Evolutionary conservation across 345 rosid genomes (phyloP).

Genomic region (Isatis tinctoria): DNA sequence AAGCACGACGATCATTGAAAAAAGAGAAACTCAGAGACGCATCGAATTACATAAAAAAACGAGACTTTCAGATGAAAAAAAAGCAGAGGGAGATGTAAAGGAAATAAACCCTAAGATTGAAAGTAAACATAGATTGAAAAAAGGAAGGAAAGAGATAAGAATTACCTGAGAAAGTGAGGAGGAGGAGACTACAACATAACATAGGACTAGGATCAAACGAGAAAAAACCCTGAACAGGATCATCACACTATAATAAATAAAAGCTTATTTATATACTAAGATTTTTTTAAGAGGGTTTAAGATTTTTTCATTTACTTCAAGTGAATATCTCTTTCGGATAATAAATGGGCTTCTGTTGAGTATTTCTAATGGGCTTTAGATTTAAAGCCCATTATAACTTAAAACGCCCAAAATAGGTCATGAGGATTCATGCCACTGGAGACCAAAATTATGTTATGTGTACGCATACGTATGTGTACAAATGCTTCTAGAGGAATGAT

Average conservation of each 20-base stretch:
- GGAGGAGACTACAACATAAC: not conserved
- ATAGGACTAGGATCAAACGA: not conserved
- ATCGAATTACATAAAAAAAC: not conserved
- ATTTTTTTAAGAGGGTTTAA: not conserved
- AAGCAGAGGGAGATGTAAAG: not conserved
- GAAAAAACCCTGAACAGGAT: not conserved
- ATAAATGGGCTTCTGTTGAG: not conserved
- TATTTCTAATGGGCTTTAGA: not conserved
- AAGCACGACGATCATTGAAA: conserved; percentile 10
- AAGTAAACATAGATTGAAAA: not conserved
- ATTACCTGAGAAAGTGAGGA: conserved; percentile 9
- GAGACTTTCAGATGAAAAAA: conserved; percentile 21
- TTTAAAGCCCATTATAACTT: not conserved
- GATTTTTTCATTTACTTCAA: not conserved
- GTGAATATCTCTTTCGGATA: not conserved
- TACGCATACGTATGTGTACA: not conserved
- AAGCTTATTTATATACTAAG: conserved; percentile 1
- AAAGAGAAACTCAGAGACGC: not conserved
- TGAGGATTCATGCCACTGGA: not conserved
- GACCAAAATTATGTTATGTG: not conserved
- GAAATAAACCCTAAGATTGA: not conserved
- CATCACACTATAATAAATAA: not conserved
- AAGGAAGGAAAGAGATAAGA: conserved; percentile 1
- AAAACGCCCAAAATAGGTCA: not conserved
- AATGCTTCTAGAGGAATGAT: not conserved